phyloP scores from a whole-genome alignment of 768 basidiomycete genomes.

The Sistotremastrum suecicum region DNA sequence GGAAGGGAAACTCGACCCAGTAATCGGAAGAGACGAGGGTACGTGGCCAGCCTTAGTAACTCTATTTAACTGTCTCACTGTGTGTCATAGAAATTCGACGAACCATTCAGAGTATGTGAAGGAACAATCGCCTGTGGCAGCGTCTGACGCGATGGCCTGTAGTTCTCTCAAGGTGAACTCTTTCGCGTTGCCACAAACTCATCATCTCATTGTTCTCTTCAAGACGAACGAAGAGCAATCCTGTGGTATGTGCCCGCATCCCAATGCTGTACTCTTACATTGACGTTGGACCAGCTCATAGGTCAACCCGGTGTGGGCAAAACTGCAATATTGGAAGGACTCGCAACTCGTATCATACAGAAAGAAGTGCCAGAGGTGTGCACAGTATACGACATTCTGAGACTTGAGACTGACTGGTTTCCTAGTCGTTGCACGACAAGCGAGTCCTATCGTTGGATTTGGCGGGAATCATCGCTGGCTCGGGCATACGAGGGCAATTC shows the following conservation, averaged over 20 bases:
- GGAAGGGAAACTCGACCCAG: conserved; percentile 79
- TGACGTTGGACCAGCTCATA: conserved; percentile 35
- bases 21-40: conserved; percentile 83
- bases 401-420: background rate
- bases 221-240: conserved; percentile 83
- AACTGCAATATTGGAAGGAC: conserved; percentile 82
- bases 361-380: conserved; percentile 84
- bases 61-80: background rate
- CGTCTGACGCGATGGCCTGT: background rate
- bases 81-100: conserved; percentile 59
- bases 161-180: background rate
- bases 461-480: conserved; percentile 73
- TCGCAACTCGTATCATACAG: conserved; percentile 75
- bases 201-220: conserved; percentile 45
- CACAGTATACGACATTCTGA: background rate
- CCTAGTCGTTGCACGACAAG: conserved; percentile 71
- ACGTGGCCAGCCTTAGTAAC: background rate
- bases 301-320: conserved; percentile 88
- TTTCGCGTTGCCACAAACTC: background rate
- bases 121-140: background rate
- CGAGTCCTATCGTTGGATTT: conserved; percentile 82
- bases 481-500: conserved; percentile 84
- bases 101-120: conserved; percentile 58
- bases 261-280: background rate
- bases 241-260: conserved; percentile 41